Evolutionary conservation across 768 basidiomycete genomes (phyloP).

Genomic region (Xanthoconium purpureum): DNA sequence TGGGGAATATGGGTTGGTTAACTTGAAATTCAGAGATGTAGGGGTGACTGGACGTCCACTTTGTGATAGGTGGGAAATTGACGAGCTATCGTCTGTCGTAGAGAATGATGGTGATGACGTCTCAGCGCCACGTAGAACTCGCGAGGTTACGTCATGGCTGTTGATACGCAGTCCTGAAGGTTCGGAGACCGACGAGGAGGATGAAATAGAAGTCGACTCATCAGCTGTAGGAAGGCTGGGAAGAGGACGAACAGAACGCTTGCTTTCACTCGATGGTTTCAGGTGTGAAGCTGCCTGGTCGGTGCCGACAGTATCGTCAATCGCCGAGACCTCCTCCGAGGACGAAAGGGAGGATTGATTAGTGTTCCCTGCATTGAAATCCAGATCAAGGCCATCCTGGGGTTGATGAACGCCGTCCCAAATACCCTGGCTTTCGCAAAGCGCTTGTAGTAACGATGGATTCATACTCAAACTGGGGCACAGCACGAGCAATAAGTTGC

Average conservation of each 20-base stretch:
- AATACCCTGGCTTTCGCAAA: constrained; percentile 68
- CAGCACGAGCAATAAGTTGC: constrained; percentile 83
- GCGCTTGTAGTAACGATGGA: constrained; percentile 63
- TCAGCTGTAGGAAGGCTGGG: constrained; percentile 22
- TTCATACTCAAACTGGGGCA: constrained; percentile 84
- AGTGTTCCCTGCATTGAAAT: not conserved
- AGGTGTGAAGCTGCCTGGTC: not conserved
- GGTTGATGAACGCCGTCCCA: constrained; percentile 44
- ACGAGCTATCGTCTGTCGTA: constrained; percentile 32
- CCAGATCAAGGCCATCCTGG: constrained; percentile 6
- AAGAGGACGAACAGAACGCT: constrained; percentile 23
- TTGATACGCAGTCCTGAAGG: not conserved
- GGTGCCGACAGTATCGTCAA: not conserved
- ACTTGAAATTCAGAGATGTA: constrained; percentile 28
- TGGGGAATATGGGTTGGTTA: constrained; percentile 31
- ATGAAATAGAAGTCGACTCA: not conserved
- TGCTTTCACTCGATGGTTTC: constrained; percentile 10
- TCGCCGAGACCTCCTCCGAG: not conserved
- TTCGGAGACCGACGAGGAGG: constrained; percentile 5
- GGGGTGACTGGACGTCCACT: constrained; percentile 35
- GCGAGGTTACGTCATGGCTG: not conserved
- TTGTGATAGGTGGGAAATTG: constrained; percentile 31
- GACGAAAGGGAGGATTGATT: not conserved
- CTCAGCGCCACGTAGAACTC: constrained; percentile 15
- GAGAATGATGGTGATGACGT: constrained; percentile 25